Evolutionary conservation across 805 yeast genomes (phyloP).

Genomic region (Candida quercuum): DNA sequence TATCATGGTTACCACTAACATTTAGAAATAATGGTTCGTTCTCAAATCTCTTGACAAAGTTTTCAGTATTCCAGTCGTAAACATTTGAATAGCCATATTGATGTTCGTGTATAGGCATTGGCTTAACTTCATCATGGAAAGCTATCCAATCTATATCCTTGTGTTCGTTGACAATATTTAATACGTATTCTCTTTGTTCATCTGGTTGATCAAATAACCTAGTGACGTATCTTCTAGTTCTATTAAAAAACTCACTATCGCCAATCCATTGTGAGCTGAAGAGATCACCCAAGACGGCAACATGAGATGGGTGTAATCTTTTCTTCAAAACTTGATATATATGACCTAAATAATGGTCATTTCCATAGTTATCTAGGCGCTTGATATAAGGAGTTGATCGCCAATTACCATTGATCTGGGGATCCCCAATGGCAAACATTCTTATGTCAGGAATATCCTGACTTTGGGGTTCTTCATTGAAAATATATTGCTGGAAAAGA

Average conservation of each 20-base stretch:
- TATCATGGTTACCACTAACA: conserved; percentile 91
- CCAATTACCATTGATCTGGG: conserved; percentile 92
- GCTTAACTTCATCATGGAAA: conserved; percentile 32
- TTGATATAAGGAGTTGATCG: conserved; percentile 63
- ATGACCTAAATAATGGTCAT: conserved; percentile 86
- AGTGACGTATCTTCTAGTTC: conserved; percentile 72
- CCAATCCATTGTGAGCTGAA: conserved; percentile 93
- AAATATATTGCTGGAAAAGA: conserved; percentile 23
- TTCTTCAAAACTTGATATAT: conserved; percentile 61
- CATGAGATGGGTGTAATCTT: conserved; percentile 69
- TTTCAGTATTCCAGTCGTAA: conserved; percentile 56
- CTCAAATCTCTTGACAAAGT: conserved; percentile 23
- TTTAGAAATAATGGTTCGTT: conserved; percentile 70
- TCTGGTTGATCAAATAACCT: conserved; percentile 59
- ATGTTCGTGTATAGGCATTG: conserved; percentile 29
- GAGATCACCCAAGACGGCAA: conserved; percentile 88
- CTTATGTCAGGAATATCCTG: conserved; percentile 39
- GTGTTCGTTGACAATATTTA: conserved; percentile 44
- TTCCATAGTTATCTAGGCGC: conserved; percentile 79
- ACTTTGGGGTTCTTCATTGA: conserved; percentile 12
- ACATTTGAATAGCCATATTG: conserved; percentile 53
- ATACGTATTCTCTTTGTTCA: conserved; percentile 42
- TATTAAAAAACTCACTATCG: conserved; percentile 76
- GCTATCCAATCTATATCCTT: conserved; percentile 50
- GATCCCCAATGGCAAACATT: conserved; percentile 88